Conservation (phyloP, 2,329 filamentous ascomycete genomes). For the Colletotrichum sp. region DNA sequence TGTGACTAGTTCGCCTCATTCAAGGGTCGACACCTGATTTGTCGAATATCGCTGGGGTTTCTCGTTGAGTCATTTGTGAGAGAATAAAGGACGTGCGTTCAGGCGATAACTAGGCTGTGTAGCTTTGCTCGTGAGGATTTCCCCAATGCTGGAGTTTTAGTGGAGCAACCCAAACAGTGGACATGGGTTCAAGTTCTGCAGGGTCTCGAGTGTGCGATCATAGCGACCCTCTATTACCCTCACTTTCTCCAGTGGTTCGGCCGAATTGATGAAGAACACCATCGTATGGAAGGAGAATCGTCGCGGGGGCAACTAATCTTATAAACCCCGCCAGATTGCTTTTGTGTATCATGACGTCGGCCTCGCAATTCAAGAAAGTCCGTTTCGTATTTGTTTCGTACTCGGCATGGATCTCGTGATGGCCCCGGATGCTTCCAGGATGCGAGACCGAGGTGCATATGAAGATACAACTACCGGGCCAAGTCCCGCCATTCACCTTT, state of each 20-base stretch:
- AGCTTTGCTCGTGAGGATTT: not conserved
- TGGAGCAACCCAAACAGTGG: not conserved
- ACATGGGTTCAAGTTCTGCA: not conserved
- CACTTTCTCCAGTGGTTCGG: not conserved
- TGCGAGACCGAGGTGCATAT: constrained; percentile 13
- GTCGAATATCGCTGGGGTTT: not conserved
- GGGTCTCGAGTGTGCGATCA: not conserved
- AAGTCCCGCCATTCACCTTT: not conserved
- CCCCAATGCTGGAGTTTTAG: not conserved
- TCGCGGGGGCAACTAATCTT: not conserved
- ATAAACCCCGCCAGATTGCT: not conserved
- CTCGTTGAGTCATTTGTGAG: not conserved
- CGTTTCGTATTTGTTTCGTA: constrained; percentile 18
- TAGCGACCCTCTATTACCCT: not conserved
- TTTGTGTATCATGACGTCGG: not conserved
- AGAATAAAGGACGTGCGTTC: not conserved
- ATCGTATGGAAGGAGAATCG: not conserved
- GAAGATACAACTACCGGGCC: constrained; percentile 14
- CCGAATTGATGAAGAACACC: not conserved
- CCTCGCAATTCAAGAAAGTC: not conserved
- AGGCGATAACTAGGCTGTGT: not conserved
- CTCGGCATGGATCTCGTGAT: constrained; percentile 4
- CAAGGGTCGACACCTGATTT: not conserved
- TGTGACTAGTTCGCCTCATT: not conserved
- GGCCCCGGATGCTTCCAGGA: not conserved